Percentiles rank a stretch among this genome's conserved stretches.
phyloP scores from a whole-genome alignment of 306 rosid species.

The Cyamopsis tetragonoloba region DNA sequence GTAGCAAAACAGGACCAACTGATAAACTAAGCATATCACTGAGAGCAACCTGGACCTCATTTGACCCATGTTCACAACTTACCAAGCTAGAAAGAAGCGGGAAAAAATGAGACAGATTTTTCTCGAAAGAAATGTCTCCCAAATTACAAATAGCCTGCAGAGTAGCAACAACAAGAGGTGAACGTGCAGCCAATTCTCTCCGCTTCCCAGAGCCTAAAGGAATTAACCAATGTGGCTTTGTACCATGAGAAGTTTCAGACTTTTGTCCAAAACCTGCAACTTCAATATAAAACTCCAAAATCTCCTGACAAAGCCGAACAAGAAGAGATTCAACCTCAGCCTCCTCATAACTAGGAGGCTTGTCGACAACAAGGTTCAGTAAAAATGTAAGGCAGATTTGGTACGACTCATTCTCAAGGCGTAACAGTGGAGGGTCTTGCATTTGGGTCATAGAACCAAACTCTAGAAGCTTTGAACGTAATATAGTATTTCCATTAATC shows the following conservation, averaged over 20 bases:
- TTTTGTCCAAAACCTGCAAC: constrained; percentile 47
- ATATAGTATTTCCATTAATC: constrained; percentile 46
- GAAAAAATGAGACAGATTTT: constrained; percentile 67
- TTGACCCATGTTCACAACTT: constrained; percentile 94
- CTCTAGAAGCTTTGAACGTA: constrained; percentile 90
- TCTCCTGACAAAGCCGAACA: constrained; percentile 66
- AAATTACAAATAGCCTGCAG: constrained; percentile 80
- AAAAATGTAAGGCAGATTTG: constrained; percentile 86
- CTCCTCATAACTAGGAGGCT: constrained; percentile 57
- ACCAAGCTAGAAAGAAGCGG: constrained; percentile 80
- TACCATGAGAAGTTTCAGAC: constrained; percentile 50
- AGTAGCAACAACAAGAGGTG: constrained; percentile 85
- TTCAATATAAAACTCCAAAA: constrained; percentile 67
- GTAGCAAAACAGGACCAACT: constrained; percentile 81
- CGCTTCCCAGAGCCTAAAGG: constrained; percentile 87
- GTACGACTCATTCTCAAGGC: constrained; percentile 90
- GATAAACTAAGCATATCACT: constrained; percentile 83
- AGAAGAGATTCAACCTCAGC: constrained; percentile 71
- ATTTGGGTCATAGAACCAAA: constrained; percentile 86
- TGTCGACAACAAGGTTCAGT: constrained; percentile 76
- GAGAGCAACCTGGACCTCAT: constrained; percentile 82
- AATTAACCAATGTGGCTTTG: constrained; percentile 62
- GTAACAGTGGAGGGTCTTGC: constrained; percentile 98
- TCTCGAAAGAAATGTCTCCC: constrained; percentile 70
- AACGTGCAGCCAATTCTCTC: constrained; percentile 87